Conservation (phyloP, 106 monocot species). For the Dioscorea dumetorum region DNA sequence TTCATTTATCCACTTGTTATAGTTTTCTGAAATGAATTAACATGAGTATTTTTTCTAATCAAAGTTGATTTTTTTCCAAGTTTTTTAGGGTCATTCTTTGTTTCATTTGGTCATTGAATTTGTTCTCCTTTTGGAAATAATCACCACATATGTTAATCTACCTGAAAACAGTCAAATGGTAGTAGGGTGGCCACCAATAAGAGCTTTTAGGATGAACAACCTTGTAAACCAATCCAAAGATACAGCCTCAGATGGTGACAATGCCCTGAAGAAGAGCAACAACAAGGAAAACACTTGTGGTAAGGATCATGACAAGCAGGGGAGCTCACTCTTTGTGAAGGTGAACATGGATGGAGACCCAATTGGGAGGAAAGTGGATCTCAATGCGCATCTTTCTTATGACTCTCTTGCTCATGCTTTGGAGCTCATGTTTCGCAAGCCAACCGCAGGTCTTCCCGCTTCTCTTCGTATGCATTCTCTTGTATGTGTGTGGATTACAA, state of each 20-base stretch:
- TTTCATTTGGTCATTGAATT: too few relatives aligned
- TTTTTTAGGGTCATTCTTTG: too few relatives aligned
- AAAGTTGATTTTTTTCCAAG: too few relatives aligned
- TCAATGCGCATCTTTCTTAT: constrained; percentile 27
- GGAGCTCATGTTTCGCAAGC: constrained; percentile 40
- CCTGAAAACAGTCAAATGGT: constrained; percentile 44
- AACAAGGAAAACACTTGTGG: background rate
- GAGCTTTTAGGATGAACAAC: constrained; percentile 75
- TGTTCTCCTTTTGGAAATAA: too few relatives aligned
- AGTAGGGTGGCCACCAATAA: constrained; percentile 96
- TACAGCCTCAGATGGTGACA: background rate
- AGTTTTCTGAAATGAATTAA: too few relatives aligned
- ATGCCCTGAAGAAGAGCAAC: constrained; percentile 18
- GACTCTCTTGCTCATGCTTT: constrained; percentile 33
- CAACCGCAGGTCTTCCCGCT: background rate
- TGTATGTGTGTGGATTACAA: background rate
- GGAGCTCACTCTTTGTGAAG: constrained; percentile 32
- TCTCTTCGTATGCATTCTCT: constrained; percentile 4
- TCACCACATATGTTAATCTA: too few relatives aligned
- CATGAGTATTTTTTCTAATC: too few relatives aligned
- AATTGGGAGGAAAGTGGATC: constrained; percentile 67
- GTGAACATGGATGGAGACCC: constrained; percentile 50
- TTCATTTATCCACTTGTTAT: too few relatives aligned
- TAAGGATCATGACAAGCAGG: constrained; percentile 5
- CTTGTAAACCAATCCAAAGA: constrained; percentile 52